phyloP scores from a whole-genome alignment of 2,329 filamentous ascomycete species.

The Aspergillus costaricaensis region DNA sequence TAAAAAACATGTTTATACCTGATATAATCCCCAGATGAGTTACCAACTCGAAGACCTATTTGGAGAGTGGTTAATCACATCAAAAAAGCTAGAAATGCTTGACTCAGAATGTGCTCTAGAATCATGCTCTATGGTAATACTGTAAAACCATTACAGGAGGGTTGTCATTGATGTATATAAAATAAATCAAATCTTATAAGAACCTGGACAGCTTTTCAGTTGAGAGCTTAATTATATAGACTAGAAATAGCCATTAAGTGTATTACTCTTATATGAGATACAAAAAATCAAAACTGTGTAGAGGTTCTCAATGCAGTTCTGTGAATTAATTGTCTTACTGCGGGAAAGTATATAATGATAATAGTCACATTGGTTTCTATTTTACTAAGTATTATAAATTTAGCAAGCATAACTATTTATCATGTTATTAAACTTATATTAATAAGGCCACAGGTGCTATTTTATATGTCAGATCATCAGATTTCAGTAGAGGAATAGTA shows the following conservation, averaged over 20 bases:
- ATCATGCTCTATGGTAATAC: not conserved
- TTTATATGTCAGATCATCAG: not conserved
- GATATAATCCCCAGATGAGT: not conserved
- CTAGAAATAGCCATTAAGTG: not conserved
- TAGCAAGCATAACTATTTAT: not conserved
- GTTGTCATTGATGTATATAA: not conserved
- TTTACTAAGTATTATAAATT: not conserved
- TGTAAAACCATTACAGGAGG: not conserved
- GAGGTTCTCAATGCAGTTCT: not conserved
- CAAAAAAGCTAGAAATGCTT: not conserved
- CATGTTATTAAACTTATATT: not conserved
- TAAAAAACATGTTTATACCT: not conserved
- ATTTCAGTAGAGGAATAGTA: not conserved
- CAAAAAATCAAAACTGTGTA: not conserved
- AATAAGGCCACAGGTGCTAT: not conserved
- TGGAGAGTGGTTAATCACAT: not conserved
- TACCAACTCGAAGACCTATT: accelerated
- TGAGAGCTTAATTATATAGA: not conserved
- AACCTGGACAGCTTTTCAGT: not conserved
- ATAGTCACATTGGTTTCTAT: not conserved
- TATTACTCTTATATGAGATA: not conserved
- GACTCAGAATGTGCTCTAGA: not conserved
- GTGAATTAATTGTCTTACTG: not conserved
- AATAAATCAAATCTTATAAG: not conserved
- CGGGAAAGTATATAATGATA: not conserved